These are phyloP conservation scores for Alternaria sp. DNA, from an alignment of 2,329 filamentous ascomycete species.

Conservation along the genomic window DNA sequence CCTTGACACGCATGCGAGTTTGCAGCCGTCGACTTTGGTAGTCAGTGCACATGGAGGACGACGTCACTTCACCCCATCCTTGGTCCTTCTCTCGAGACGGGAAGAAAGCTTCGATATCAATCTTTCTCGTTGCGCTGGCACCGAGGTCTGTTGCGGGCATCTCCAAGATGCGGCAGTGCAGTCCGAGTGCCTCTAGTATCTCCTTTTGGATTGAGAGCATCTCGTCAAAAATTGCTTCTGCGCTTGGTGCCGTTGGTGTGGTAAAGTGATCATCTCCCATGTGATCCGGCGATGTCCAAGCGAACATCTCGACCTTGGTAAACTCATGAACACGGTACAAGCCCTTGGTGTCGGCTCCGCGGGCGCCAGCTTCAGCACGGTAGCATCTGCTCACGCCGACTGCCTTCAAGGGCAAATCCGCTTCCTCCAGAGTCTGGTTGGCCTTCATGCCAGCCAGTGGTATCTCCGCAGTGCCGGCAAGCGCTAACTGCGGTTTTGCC, in stretches of 20 bases:
- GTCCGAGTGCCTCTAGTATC: constrained; percentile 77
- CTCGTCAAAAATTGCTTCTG: constrained; percentile 76
- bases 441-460: constrained; percentile 92
- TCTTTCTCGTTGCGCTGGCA: constrained; percentile 84
- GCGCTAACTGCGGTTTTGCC: constrained; percentile 70
- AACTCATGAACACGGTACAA: constrained; percentile 98
- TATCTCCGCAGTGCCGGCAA: constrained; percentile 93
- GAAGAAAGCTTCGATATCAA: constrained; percentile 94
- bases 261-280: constrained; percentile 44
- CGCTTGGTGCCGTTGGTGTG: constrained; percentile 46
- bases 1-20: constrained; percentile 70
- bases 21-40: constrained; percentile 87
- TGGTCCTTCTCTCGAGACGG: constrained; percentile 75
- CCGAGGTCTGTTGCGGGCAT: constrained; percentile 92
- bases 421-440: constrained; percentile 69
- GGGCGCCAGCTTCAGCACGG: constrained; percentile 89
- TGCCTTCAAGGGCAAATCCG: constrained; percentile 76
- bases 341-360: constrained; percentile 90
- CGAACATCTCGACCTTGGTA: constrained; percentile 97
- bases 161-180: constrained; percentile 88
- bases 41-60: constrained; percentile 89
- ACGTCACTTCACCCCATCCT: constrained; percentile 94
- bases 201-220: constrained; percentile 87
- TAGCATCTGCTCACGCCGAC: constrained; percentile 93
- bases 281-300: constrained; percentile 75